Conservation (phyloP, 2,329 filamentous ascomycete species). For the Thermoascus crustaceus region DNA sequence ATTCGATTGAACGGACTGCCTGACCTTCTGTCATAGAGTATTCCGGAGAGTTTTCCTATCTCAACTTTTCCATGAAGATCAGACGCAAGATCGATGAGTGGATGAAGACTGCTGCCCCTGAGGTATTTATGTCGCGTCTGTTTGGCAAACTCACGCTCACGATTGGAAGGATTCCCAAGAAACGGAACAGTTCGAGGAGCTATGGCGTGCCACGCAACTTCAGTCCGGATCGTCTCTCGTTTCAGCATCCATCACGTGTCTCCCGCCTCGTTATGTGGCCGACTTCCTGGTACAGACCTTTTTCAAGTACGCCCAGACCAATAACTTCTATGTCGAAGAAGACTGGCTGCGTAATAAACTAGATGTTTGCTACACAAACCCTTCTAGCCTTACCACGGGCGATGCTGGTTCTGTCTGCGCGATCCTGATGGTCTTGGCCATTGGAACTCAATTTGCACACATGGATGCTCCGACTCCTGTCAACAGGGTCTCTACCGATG, state of each 20-base stretch:
- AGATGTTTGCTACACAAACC: slow-evolving; percentile 29
- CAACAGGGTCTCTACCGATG: slow-evolving; percentile 24
- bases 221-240: slow-evolving; percentile 32
- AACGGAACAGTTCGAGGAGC: slow-evolving; percentile 33
- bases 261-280: slow-evolving; percentile 37
- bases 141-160: slow-evolving; percentile 4
- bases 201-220: slow-evolving; percentile 36
- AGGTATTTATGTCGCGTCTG: slow-evolving; percentile 16
- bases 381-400: slow-evolving; percentile 25
- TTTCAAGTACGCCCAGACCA: slow-evolving; percentile 37
- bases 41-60: slow-evolving; percentile 38
- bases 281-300: slow-evolving; percentile 37
- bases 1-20: slow-evolving; percentile 7
- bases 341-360: slow-evolving; percentile 34
- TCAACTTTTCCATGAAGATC: slow-evolving; percentile 39
- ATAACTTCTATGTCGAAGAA: slow-evolving; percentile 38
- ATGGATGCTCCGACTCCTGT: slow-evolving; percentile 31
- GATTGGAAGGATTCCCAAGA: slow-evolving; percentile 24
- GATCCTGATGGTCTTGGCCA: slow-evolving; percentile 36
- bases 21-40: slow-evolving; percentile 24
- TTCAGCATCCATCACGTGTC: slow-evolving; percentile 29
- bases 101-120: slow-evolving; percentile 31
- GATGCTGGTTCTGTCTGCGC: slow-evolving; percentile 35
- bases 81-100: slow-evolving; percentile 36
- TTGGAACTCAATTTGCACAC: slow-evolving; percentile 39